phyloP scores from a whole-genome alignment of 768 basidiomycete genomes.

The Podaxis mareebaensis region DNA sequence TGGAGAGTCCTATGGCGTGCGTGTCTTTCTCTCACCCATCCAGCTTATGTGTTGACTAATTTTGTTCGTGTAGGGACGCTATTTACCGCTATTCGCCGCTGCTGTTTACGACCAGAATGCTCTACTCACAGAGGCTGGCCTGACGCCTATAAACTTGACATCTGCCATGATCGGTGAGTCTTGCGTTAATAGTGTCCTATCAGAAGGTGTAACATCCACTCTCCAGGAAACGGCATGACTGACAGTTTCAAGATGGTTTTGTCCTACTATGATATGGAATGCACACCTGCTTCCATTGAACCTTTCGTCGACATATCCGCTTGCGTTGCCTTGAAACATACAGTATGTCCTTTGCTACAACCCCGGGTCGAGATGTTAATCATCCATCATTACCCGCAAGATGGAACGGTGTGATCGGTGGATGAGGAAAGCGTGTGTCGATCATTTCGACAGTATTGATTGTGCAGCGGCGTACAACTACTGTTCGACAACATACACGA shows the following conservation, averaged over 20 bases:
- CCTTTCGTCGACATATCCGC: constrained; percentile 48
- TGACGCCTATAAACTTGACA: constrained; percentile 62
- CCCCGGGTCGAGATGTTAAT: neutral
- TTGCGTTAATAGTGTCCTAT: neutral
- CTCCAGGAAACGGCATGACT: constrained; percentile 61
- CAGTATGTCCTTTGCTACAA: constrained; percentile 36
- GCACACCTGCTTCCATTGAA: constrained; percentile 48
- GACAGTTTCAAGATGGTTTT: constrained; percentile 48
- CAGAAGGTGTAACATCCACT: neutral
- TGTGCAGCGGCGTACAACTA: constrained; percentile 64
- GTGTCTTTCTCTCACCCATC: constrained; percentile 1
- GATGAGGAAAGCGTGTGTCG: constrained; percentile 56
- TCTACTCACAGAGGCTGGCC: constrained; percentile 48
- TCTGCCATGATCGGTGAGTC: constrained; percentile 67
- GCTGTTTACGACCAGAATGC: constrained; percentile 76
- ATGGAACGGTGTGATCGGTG: constrained; percentile 64
- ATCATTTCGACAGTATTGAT: constrained; percentile 61
- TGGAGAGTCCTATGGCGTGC: constrained; percentile 78
- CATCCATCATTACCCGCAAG: constrained; percentile 29
- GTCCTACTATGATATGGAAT: constrained; percentile 51
- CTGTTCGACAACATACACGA: constrained; percentile 54
- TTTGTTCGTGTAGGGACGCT: constrained; percentile 51
- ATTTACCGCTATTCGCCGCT: constrained; percentile 73
- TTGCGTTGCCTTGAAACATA: constrained; percentile 61
- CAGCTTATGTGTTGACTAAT: neutral